phyloP scores from a whole-genome alignment of 108 stramenopile species.

The Skeletonema potamos region DNA sequence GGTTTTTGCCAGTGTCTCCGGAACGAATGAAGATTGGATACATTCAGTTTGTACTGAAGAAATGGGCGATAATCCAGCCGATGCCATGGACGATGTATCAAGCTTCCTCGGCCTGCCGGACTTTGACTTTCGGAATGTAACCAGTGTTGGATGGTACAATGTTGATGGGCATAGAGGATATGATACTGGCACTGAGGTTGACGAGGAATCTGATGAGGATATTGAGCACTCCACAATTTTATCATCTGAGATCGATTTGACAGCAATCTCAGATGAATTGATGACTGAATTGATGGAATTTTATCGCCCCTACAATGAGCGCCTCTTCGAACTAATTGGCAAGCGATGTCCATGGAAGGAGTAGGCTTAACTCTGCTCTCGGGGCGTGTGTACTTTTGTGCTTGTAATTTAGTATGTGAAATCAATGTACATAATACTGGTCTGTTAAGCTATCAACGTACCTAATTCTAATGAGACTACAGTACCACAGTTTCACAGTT shows the following conservation, averaged over 20 bases:
- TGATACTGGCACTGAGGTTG: slow-evolving; percentile 54
- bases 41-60: slow-evolving; percentile 81
- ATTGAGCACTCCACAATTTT: too few species aligned
- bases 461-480: neutral
- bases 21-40: slow-evolving; percentile 35
- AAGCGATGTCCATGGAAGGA: slow-evolving; percentile 65
- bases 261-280: slow-evolving; percentile 67
- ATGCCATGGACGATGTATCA: slow-evolving; percentile 52
- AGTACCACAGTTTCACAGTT: neutral
- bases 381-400: neutral
- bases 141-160: slow-evolving; percentile 66
- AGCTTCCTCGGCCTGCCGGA: slow-evolving; percentile 71
- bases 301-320: slow-evolving; percentile 77
- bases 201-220: slow-evolving; percentile 31
- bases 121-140: slow-evolving; percentile 58
- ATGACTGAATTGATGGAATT: slow-evolving; percentile 61
- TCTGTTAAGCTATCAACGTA: neutral
- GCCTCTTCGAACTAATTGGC: slow-evolving; percentile 71
- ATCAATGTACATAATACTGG: neutral
- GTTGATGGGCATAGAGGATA: slow-evolving; percentile 82
- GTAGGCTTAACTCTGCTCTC: neutral
- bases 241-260: slow-evolving; percentile 11
- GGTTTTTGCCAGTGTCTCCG: slow-evolving; percentile 19
- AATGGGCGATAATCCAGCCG: slow-evolving; percentile 44
- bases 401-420: neutral